Conservation (phyloP, 495 filamentous ascomycete genomes). For the Penicillium arizonense region DNA sequence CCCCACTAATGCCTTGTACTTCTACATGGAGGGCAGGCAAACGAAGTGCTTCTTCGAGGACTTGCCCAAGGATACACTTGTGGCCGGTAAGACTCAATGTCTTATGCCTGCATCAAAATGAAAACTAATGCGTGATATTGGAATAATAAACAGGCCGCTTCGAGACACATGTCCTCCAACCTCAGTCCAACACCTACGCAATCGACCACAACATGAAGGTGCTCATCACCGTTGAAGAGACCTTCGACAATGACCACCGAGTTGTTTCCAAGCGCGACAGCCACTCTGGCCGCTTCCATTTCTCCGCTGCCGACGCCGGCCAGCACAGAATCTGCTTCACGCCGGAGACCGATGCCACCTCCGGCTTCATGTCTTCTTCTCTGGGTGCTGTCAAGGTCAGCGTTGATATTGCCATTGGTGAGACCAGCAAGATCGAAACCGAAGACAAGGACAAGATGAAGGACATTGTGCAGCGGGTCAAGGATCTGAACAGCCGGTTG, state of each 20-base stretch:
- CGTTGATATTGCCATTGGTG: conserved; percentile 91
- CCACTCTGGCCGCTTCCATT: conserved; percentile 83
- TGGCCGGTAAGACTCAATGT: conserved; percentile 65
- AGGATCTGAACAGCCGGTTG: conserved; percentile 84
- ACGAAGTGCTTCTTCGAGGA: conserved; percentile 93
- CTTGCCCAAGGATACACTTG: conserved; percentile 94
- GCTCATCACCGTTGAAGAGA: conserved; percentile 90
- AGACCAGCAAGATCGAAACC: conserved; percentile 91
- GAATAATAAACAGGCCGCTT: conserved; percentile 62
- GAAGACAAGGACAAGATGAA: conserved; percentile 91
- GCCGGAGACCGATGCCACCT: conserved; percentile 61
- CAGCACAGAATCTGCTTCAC: conserved; percentile 95
- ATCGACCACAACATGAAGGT: conserved; percentile 73
- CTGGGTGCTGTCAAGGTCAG: conserved; percentile 76
- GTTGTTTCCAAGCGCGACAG: conserved; percentile 83
- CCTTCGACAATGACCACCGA: conserved; percentile 97
- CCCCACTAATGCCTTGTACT: conserved; percentile 82
- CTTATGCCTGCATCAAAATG: not conserved
- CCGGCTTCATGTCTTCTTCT: conserved; percentile 68
- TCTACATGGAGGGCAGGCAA: conserved; percentile 83
- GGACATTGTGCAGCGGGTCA: conserved; percentile 86
- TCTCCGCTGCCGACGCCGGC: conserved; percentile 89
- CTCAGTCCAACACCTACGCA: conserved; percentile 57
- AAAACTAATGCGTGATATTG: not conserved
- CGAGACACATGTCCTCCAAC: conserved; percentile 75